These are phyloP conservation scores for Knoxdaviesia proteae DNA, from an alignment of 2,329 filamentous ascomycete genomes.

Conservation along the genomic window DNA sequence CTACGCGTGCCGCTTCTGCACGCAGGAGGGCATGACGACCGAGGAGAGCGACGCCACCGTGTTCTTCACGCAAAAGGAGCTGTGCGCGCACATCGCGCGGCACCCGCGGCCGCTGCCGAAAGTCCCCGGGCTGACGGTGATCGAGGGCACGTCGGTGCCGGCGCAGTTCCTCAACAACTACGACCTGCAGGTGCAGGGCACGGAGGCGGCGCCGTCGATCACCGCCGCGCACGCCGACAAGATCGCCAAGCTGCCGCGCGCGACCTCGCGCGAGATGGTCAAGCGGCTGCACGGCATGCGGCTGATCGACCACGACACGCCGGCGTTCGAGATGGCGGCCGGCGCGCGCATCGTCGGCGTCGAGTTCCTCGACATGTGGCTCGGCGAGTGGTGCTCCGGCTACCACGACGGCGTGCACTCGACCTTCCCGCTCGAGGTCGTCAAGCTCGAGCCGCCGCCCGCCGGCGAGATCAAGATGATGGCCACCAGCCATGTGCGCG, in stretches of 20 bases:
- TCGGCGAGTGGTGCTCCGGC: constrained; percentile 34
- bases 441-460: constrained; percentile 26
- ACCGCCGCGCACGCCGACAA: constrained; percentile 19
- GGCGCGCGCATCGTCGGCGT: constrained; percentile 29
- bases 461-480: constrained; percentile 23
- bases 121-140: constrained; percentile 24
- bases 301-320: constrained; percentile 21
- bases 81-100: constrained; percentile 30
- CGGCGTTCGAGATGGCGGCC: constrained; percentile 23
- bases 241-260: constrained; percentile 21
- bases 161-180: constrained; percentile 23
- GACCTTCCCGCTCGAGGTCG: constrained; percentile 25
- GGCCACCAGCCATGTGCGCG: constrained; percentile 24
- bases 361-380: constrained; percentile 27
- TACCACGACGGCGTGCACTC: constrained; percentile 33
- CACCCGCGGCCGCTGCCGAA: constrained; percentile 31
- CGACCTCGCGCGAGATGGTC: constrained; percentile 23
- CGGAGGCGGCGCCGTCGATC: constrained; percentile 17
- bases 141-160: constrained; percentile 22
- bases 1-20: constrained; percentile 34
- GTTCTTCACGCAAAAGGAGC: constrained; percentile 29
- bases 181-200: constrained; percentile 26
- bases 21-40: constrained; percentile 24
- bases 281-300: constrained; percentile 24
- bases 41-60: constrained; percentile 35